Base-by-base conservation (phyloP, 305 asterid genomes). In the Solanum hybrid region DNA sequence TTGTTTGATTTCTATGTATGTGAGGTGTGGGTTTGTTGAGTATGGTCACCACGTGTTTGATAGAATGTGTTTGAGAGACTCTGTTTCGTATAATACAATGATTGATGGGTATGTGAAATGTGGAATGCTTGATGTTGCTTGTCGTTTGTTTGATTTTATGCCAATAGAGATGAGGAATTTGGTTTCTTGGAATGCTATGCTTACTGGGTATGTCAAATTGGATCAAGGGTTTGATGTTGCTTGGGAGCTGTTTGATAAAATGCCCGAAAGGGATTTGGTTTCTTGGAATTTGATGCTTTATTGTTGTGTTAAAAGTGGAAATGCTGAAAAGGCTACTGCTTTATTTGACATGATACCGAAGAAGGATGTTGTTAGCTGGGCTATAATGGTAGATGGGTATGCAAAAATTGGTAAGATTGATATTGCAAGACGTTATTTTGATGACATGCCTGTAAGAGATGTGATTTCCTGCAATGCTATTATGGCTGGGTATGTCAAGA, bases 261-360 rank as follows among this genome's bases (percentile, higher is more conserved):
- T 95, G 96, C 98, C 94, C 0, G 72, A 90, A 17, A 94, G 94
- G 80, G 98, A 97, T 90, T 92, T 94, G 93, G 97, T 97, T 91
- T 95, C 99, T 26, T 96, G 97, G 98, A 97, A 97, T 89, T 93
- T 95, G 86, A 94, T 95, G 97, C 91, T 95, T 80, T 96, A 93
- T 94, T 93, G 95, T 46, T 95, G 96, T 56, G 95, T 93, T 6
- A 93, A 96, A 93, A 91, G 92, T 90, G 96, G 95, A 76, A 92
- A 92, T 89, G 89, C 93, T 92, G 93, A 90, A 78, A 42, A 89
- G 90, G 99, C 98, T 31, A 90, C 84, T 38, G 73, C 31, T 77
- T 86, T 96, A 92, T 96, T 97, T 90, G 94, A 93, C 76, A 91
- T 37, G 86, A 97, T 95, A 97, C 88, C 95, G 0, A 75, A 91